These are phyloP conservation scores for Flaveria floridana DNA, from an alignment of 140 eudicot species.

Conservation along the genomic window DNA sequence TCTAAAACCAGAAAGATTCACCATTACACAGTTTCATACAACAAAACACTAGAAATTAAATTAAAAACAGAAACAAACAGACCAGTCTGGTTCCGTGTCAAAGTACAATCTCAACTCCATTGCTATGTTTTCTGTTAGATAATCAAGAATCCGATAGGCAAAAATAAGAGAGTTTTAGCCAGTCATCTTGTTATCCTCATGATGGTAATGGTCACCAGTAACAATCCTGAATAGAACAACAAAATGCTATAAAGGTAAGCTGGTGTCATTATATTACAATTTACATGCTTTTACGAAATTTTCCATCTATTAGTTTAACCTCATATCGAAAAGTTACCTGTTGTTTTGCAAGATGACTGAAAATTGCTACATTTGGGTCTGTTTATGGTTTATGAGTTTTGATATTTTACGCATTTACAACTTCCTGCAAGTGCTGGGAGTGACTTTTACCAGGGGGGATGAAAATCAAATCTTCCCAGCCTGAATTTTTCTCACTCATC, in stretches of 20 bases:
- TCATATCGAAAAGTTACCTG: constrained; percentile 10
- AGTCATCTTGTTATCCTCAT: constrained; percentile 18
- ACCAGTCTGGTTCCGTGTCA: constrained; percentile 14
- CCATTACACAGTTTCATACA: background rate
- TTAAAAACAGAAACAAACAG: constrained; percentile 20
- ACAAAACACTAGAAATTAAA: background rate
- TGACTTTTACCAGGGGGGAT: constrained; percentile 98
- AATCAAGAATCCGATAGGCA: constrained; percentile 16
- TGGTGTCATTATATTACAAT: background rate
- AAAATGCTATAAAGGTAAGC: constrained; percentile 7
- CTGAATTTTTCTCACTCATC: constrained; percentile 74
- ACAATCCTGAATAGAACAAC: constrained; percentile 24
- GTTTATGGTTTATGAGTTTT: constrained; percentile 16
- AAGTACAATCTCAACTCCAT: constrained; percentile 19
- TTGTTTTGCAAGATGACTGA: constrained; percentile 9
- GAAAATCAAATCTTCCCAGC: constrained; percentile 92
- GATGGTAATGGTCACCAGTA: background rate
- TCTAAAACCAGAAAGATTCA: background rate
- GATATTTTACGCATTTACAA: constrained; percentile 45
- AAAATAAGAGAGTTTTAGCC: background rate
- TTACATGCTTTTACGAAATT: constrained; percentile 15
- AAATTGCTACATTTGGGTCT: constrained; percentile 23
- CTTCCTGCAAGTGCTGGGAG: constrained; percentile 81
- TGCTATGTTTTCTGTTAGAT: background rate
- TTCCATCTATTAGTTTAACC: background rate